Percentiles rank a stretch among this genome's conserved stretches.
phyloP scores from a whole-genome alignment of 257 asterid genomes.

The Rauvolfia tetraphylla region DNA sequence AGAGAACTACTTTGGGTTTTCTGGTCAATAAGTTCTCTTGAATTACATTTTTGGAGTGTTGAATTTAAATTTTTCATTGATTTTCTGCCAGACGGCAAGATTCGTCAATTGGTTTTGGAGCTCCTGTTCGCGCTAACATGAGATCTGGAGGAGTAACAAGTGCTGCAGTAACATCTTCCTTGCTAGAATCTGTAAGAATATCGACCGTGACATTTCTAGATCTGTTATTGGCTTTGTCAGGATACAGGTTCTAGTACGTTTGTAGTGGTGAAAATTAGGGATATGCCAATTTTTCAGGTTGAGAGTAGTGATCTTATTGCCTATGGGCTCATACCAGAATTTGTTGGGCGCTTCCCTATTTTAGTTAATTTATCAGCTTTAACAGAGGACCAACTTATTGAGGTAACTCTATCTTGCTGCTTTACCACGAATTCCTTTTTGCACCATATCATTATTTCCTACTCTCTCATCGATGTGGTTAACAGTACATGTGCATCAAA shows the following conservation, averaged over 20 bases:
- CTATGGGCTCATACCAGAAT: constrained; percentile 91
- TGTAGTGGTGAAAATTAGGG: not conserved
- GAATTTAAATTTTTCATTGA: constrained; percentile 5
- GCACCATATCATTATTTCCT: constrained; percentile 1
- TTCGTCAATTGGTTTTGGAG: constrained; percentile 93
- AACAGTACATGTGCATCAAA: not conserved
- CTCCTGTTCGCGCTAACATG: constrained; percentile 90
- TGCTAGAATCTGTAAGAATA: constrained; percentile 80
- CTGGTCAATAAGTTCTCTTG: not conserved
- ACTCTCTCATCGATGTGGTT: not conserved
- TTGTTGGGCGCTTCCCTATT: constrained; percentile 91
- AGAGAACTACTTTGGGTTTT: not conserved
- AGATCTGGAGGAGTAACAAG: constrained; percentile 71
- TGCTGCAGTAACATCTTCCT: constrained; percentile 74
- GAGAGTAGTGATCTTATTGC: constrained; percentile 93
- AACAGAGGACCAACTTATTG: constrained; percentile 85
- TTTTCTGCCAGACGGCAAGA: constrained; percentile 72
- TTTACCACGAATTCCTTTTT: constrained; percentile 2
- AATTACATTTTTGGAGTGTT: not conserved
- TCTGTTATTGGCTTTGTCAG: not conserved
- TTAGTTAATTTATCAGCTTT: constrained; percentile 86
- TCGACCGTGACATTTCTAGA: not conserved
- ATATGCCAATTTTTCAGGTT: constrained; percentile 46
- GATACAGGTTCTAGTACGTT: constrained; percentile 1
- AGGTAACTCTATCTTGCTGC: constrained; percentile 41